Evolutionary conservation across 2,329 filamentous ascomycete genomes (phyloP), one percentile per base, ranked within the genome.

Genomic region (Trichoderma sp.): DNA sequence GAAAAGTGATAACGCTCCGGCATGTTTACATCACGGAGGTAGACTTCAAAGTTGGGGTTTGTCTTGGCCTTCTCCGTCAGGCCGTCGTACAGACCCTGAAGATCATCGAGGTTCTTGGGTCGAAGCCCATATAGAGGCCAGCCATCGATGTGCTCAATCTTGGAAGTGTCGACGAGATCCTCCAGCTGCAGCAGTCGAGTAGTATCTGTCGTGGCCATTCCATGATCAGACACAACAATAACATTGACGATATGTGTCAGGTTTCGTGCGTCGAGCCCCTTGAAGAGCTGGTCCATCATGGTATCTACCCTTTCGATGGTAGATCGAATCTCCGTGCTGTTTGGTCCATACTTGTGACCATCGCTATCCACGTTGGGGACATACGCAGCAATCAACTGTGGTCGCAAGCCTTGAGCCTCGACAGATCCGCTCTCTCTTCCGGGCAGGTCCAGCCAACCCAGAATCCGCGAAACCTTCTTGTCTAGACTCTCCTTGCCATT

Each of bases 171-270:
- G 61, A 98, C 86, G 4, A 98, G 83, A 78, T 98, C 94, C 74
- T 99, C 96, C 3, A 98, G 85, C 81, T 98, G 96, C 30, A 98
- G 87, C 60, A 98, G 84, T 12, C 96, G 89, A 21, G 90, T 86
- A 0, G 88, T 89, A 73, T 95, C 93, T 0, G 96, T 98, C 0
- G 94, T 97, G 1, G 96, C 96, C 96, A 99, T 99, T 65, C 96
- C 96, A 79, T 99, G 96, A 79, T 99, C 96, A 0, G 94, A 98
- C 3, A 99, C 95, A n/a, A 99, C 87, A 39, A 99, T 90, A 8
- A 99, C 88, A 75, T 99, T 99, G 78, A 98, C 93, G 73, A 99
- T 92, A 24, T 91, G 80, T 0, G 94, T 97, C 65, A 99, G 83
- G 79, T 98, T 98, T 63, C 96, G 90, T 61, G 87, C 83, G 73